A percentile compares a stretch with the other conserved stretches of the same genome.
Conservation (phyloP, 1,284 basidiomycete genomes). For the Naganishia liquefaciens region DNA sequence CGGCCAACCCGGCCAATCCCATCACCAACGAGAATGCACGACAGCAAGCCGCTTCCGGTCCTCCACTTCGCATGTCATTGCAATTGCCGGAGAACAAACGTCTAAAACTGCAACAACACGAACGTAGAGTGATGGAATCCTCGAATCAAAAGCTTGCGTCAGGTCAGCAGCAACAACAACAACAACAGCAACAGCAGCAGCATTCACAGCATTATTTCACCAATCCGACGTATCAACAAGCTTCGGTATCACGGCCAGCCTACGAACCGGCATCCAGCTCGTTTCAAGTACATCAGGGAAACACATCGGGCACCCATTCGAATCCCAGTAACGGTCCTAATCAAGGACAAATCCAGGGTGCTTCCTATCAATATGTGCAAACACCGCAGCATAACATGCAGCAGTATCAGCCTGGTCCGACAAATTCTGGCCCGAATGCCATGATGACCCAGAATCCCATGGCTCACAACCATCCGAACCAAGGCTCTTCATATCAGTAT, state of each 20-base stretch:
- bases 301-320: not conserved
- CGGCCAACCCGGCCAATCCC: not conserved
- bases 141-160: too few species aligned
- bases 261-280: slow-evolving; percentile 16
- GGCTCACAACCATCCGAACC: too few species aligned
- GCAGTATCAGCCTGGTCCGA: not conserved
- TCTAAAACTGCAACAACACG: slow-evolving; percentile 28
- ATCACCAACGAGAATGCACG: slow-evolving; percentile 2
- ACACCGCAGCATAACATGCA: slow-evolving; percentile 3
- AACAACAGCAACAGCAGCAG: slow-evolving; percentile 14
- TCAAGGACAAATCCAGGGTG: not conserved
- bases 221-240: slow-evolving; percentile 17
- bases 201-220: slow-evolving; percentile 9
- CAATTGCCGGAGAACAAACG: slow-evolving; percentile 32
- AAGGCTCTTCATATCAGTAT: too few species aligned
- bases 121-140: slow-evolving; percentile 4
- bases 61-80: slow-evolving; percentile 20
- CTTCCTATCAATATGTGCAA: slow-evolving; percentile 18
- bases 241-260: slow-evolving; percentile 17
- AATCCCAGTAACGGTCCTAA: not conserved
- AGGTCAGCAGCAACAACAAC: slow-evolving; percentile 23
- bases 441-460: not conserved
- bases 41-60: not conserved
- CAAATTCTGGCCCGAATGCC: not conserved
- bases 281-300: slow-evolving; percentile 8